A percentile compares a stretch with the other conserved stretches of the same genome.
Evolutionary conservation across 257 asterid genomes (phyloP).

Genomic region (Nicotiana undulata): DNA sequence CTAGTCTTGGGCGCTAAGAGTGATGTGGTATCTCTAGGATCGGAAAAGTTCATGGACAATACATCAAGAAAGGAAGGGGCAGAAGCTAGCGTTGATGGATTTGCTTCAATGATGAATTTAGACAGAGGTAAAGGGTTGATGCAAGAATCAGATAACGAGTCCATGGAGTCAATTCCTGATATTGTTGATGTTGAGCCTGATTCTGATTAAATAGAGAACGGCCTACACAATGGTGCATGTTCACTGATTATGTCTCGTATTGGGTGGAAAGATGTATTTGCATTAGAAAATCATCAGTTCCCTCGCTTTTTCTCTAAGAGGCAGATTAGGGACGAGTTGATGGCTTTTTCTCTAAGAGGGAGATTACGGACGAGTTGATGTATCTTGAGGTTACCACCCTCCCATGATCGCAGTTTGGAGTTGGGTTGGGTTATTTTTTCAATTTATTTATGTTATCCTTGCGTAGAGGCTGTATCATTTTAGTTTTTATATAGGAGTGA

Average conservation of each 20-base stretch:
- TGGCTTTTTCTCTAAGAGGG: neutral
- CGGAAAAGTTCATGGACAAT: conserved; percentile 5
- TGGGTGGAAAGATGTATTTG: neutral
- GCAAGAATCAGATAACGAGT: conserved; percentile 31
- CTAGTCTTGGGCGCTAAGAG: conserved; percentile 1
- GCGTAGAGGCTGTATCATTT: neutral
- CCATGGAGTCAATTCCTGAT: conserved; percentile 46
- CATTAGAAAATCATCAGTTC: neutral
- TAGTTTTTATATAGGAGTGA: neutral
- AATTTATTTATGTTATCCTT: neutral
- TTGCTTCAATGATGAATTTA: conserved; percentile 4
- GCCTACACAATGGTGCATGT: neutral
- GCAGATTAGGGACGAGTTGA: neutral
- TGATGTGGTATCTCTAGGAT: conserved; percentile 7
- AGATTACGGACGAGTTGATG: neutral
- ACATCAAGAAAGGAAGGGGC: conserved; percentile 14
- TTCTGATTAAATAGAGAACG: conserved; percentile 21
- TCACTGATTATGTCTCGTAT: neutral
- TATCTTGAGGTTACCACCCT: neutral
- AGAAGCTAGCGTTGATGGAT: conserved; percentile 15
- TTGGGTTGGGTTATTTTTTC: neutral
- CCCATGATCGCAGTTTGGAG: too few relatives aligned
- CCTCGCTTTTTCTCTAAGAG: neutral
- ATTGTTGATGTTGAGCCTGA: conserved; percentile 77
- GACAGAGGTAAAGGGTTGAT: conserved; percentile 20